Evolutionary conservation across 2,329 filamentous ascomycete species (phyloP).

Genomic region (Cryphonectria nitschkei): DNA sequence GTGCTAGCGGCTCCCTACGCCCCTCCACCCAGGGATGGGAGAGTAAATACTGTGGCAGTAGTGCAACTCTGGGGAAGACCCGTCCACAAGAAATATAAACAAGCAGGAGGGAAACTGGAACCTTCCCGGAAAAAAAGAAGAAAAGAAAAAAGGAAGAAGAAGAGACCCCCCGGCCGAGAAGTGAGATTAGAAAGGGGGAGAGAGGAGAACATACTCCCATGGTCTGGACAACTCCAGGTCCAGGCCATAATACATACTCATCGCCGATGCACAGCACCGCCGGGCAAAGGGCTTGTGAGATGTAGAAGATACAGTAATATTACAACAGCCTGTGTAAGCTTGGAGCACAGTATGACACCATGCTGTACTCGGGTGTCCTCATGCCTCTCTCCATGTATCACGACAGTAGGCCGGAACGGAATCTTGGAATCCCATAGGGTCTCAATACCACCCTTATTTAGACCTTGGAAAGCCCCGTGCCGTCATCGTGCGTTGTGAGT

Average conservation of each 20-base stretch:
- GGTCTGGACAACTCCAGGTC: background rate
- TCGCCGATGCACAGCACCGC: background rate
- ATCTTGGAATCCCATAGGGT: background rate
- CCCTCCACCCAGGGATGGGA: background rate
- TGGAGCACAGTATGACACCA: conserved; percentile 6
- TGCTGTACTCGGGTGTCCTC: background rate
- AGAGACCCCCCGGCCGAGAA: background rate
- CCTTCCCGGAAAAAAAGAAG: too few relatives aligned
- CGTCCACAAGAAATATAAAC: background rate
- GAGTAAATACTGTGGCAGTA: background rate
- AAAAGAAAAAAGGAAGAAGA: too few relatives aligned
- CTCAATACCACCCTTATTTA: too few relatives aligned
- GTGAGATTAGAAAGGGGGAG: background rate
- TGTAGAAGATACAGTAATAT: background rate
- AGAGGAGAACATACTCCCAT: background rate
- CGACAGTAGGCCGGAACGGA: background rate
- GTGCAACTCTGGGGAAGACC: background rate
- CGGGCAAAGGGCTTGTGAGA: background rate
- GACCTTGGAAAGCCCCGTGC: background rate
- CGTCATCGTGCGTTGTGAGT: background rate
- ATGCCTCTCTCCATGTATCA: background rate
- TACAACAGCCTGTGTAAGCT: conserved; percentile 2
- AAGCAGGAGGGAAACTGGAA: background rate
- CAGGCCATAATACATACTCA: background rate
- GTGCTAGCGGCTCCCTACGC: background rate